Evolutionary conservation across 805 yeast genomes (phyloP).

Genomic region (Isabelozyma heimii): DNA sequence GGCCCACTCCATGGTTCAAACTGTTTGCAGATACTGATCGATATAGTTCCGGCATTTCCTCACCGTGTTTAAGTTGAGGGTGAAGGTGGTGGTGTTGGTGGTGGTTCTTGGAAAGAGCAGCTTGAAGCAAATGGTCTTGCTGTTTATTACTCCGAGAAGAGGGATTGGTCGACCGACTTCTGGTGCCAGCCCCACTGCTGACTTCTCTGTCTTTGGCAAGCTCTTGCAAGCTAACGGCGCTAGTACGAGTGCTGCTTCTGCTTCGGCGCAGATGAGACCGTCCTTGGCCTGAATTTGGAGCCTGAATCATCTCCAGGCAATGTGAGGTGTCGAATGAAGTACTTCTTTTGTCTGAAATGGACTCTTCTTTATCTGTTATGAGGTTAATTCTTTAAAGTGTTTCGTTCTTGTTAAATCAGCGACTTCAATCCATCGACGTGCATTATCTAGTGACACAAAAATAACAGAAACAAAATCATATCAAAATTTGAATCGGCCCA

Average conservation of each 20-base stretch:
- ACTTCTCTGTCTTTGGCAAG: neutral
- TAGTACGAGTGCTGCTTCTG: slow-evolving; percentile 2
- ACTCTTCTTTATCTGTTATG: no score
- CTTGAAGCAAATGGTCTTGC: neutral
- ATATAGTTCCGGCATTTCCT: slow-evolving; percentile 2
- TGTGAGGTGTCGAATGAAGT: no score
- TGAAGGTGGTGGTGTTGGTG: neutral
- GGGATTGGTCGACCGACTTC: slow-evolving; percentile 10
- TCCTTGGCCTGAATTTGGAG: neutral
- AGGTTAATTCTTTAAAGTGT: no score
- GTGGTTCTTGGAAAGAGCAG: slow-evolving; percentile 4
- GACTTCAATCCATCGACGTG: neutral
- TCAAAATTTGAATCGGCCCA: no score
- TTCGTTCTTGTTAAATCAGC: no score
- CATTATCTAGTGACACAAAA: neutral
- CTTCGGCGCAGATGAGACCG: slow-evolving; percentile 1
- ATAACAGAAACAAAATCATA: no score
- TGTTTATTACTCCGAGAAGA: slow-evolving; percentile 1
- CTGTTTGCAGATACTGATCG: slow-evolving; percentile 3
- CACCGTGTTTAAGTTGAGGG: slow-evolving; percentile 1
- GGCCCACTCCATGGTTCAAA: neutral
- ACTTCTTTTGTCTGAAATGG: no score
- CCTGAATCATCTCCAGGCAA: no score
- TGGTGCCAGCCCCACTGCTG: neutral
- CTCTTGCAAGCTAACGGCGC: neutral